A percentile compares a stretch with the other conserved stretches of the same genome.
These are phyloP conservation scores for Rhododendron simsii DNA, from an alignment of 148 eudicot genomes.

Conservation along the genomic window DNA sequence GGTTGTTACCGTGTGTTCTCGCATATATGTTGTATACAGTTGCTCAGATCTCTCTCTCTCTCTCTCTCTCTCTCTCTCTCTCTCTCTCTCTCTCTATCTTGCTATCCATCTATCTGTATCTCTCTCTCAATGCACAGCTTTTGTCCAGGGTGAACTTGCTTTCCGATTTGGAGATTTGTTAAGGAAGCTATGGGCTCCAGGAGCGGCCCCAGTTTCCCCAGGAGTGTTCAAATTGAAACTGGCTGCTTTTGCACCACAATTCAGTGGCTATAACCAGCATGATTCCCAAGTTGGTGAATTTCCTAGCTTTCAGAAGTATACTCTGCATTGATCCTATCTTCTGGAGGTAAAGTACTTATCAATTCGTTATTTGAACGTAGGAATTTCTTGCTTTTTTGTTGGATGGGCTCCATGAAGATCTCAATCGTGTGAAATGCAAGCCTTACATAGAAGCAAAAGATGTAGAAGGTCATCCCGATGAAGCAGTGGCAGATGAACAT, in stretches of 20 bases:
- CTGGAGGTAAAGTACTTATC: neutral
- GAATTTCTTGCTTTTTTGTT: conserved; percentile 80
- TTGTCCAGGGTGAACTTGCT: conserved; percentile 75
- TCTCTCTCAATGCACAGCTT: conserved; percentile 3
- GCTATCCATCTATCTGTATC: neutral
- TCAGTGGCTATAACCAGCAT: conserved; percentile 85
- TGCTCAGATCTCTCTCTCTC: neutral
- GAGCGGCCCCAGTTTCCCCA: conserved; percentile 50
- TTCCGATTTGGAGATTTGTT: conserved; percentile 74
- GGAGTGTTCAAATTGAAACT: conserved; percentile 56
- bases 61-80: neutral
- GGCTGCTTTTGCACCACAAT: conserved; percentile 67
- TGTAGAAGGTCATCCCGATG: conserved; percentile 52
- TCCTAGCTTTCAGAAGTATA: neutral
- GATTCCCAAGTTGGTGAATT: conserved; percentile 70
- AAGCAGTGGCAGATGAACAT: conserved; percentile 69
- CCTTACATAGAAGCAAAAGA: conserved; percentile 61
- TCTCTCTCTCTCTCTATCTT: neutral
- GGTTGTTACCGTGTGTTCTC: neutral
- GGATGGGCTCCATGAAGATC: conserved; percentile 93
- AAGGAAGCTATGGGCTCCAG: conserved; percentile 74
- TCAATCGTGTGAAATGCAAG: conserved; percentile 73
- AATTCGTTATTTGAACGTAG: conserved; percentile 26
- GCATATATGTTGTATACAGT: neutral
- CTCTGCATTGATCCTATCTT: conserved; percentile 1